Evolutionary conservation across 352 stramenopile species (phyloP), one percentile per base, ranked within the genome.

Genomic region (Hyaloperonospora brassicae): DNA sequence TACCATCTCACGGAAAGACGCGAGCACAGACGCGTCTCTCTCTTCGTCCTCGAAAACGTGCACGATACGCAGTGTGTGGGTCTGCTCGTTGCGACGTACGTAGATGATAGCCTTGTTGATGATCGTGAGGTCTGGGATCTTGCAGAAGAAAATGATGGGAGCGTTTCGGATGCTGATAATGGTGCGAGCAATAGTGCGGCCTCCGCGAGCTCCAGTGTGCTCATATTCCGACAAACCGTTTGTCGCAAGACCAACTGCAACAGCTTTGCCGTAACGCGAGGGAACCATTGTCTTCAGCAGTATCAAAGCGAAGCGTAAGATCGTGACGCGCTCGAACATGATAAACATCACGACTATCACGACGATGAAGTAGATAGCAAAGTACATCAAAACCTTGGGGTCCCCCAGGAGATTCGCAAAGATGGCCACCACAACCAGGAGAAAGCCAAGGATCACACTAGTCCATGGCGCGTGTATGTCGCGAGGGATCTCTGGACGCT

Each of bases 41-140:
- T 63, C 57, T 9, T 72, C 56, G 34, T 77, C 60, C 2, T 51
- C 44, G 47, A 74, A 70, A n/a, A 86, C 62, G 62, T 96, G 86
- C 25, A 95, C 83, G 40, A 96, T 72, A 48, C 88, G 78, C 45
- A 96, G 68, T 17, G 76, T 84, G 47, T 87, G 69, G 3, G 86
- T 95, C 57, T 95, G 80, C 23, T 87, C 76, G 60, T 96, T 96
- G 14, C 80, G 63, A 12, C 79, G 79, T 46, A 96, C 86, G 55
- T 96, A 96, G 7, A 95, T 68, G 30, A 96, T 71, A 8, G 85
- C 86, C 61, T 96, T 96, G 72, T 96, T 96, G 39, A 96, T 53
- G 44, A 89, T 71, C 56, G 89, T 84, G 6, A 95, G 59, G 60
- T 96, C 83, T 30, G 84, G 76, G 1, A 62, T 46, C 70, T 96